Base-by-base conservation (phyloP, 2,329 filamentous ascomycete species). In the Penicillium sp. region DNA sequence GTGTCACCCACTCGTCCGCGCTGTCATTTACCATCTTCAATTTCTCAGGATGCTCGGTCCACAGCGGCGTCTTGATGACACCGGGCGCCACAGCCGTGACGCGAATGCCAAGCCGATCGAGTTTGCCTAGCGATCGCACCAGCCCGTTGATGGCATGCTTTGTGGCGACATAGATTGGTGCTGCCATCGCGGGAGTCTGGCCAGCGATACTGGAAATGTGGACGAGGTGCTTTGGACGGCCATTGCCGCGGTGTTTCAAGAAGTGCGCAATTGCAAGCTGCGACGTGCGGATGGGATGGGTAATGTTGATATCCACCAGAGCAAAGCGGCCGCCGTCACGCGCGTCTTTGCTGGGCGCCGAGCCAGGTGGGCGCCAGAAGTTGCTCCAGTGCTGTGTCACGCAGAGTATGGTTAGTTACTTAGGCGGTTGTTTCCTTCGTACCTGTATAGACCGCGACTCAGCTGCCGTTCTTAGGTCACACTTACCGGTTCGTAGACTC, bases 11-110 rank as follows among this genome's bases (percentile, higher is more conserved):
- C 59, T 72, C 76, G 66, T 87, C 85, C 14, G 72, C 70, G 8
- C 67, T 71, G 34, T 78, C 73, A 39, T 82, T 77, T 0, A 87
- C 60, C 63, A 83, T 80, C 59, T 75, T 75, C 65, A 86, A 54
- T 69, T 88, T 88, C 70, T 88, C 85, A 0, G 84, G 83, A 63
- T 87, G 79, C 2, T 87, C 85, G 0, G 81, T 85, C 84, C 84
- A 88, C 5, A 88, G 72, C 6, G 86, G 86, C 12, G 86, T 88
- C 62, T 82, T 85, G 65, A 88, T 85, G 1, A 87, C 72, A 0
- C 85, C 86, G 0, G 86, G 86, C 15, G 84, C 84, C 2, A 88
- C 84, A 5, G 81, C 84, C 20, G 84, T 86, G 15, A 88, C 84
- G 0, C 84, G 74, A 54, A 88, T 84, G 0, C 82, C 83, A 25